Base-by-base conservation (phyloP, 805 yeast species). In the Candida tammaniensis region DNA sequence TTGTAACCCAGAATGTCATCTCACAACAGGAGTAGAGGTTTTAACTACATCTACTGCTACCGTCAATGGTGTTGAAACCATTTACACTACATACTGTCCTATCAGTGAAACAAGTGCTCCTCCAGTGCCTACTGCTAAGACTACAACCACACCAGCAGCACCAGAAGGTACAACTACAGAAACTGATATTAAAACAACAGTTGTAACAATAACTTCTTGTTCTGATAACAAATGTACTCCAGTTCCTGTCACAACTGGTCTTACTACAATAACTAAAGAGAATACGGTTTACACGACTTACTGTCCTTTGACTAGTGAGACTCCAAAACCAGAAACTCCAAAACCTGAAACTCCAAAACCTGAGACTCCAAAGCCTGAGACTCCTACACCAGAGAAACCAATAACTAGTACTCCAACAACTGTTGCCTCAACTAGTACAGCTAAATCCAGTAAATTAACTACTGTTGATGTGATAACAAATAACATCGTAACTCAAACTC, bases 401-500 rank as follows among this genome's bases (percentile, higher is more conserved):
- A n/a, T n/a, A n/a, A n/a, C 18, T 18, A 24, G 4, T 12, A 19
- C 7, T 10, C 13, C 39, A 18, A 37, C 39, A 14, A 20, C 39
- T 16, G n/a, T n/a, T 12, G 16, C 7, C 5, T 11, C 39, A 18
- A 37, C 39, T 17, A 20, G 36, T 16, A 24, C 27, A 21, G n/a
- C 33, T 6, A n/a, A 29, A 21, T 25, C 31, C 11, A 9, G 24
- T 7, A 21, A 24, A 29, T 19, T 30, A 16, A 17, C 41, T 16
- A 28, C 43, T 31, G 48, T 65, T 27, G 55, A 67, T 41, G 73
- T 66, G n/a, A 66, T 67, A 33, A 61, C 71, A 17, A 51, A 61
- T 46, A 62, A 63, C 47, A 65, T 67, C 28, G 43, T 56, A 10
- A 67, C 72, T 14, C 56, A 64, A 39, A 44, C 61, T 12, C 43